Evolutionary conservation across 169 alveolate genomes (phyloP).

Genomic region (Plasmodium sp.): DNA sequence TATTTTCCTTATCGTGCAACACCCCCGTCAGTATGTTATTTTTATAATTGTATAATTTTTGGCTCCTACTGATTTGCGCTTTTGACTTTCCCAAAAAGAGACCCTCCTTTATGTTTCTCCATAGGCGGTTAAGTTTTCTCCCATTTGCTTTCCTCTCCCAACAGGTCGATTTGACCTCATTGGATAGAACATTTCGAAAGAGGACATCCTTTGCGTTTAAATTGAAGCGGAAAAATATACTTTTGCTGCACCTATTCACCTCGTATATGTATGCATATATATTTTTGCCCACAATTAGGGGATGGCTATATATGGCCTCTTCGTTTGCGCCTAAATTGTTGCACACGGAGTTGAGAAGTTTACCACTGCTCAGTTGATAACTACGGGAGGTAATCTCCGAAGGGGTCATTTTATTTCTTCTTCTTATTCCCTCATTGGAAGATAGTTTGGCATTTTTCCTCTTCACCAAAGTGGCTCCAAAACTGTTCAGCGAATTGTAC

Average conservation of each 20-base stretch:
- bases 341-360: slow-evolving; percentile 22
- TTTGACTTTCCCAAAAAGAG: slow-evolving; percentile 6
- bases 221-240: slow-evolving; percentile 54
- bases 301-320: slow-evolving; percentile 55
- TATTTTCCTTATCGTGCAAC: slow-evolving; percentile 68
- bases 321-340: slow-evolving; percentile 26
- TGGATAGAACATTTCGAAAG: slow-evolving; percentile 37
- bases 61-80: background rate
- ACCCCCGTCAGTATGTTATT: slow-evolving; percentile 59
- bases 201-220: slow-evolving; percentile 39
- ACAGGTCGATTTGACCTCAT: background rate
- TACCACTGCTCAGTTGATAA: background rate
- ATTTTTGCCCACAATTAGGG: slow-evolving; percentile 24
- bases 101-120: slow-evolving; percentile 14
- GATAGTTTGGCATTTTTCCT: background rate
- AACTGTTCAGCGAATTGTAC: slow-evolving; percentile 8
- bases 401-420: background rate
- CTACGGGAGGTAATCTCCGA: background rate
- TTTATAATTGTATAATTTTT: slow-evolving; percentile 53
- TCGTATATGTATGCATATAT: slow-evolving; percentile 68
- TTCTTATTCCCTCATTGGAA: background rate
- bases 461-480: background rate
- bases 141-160: background rate
- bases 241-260: slow-evolving; percentile 28
- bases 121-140: slow-evolving; percentile 8